These are phyloP conservation scores for Coemansia erecta DNA, from an alignment of 192 early-diverging fungal genomes.

Conservation along the genomic window DNA sequence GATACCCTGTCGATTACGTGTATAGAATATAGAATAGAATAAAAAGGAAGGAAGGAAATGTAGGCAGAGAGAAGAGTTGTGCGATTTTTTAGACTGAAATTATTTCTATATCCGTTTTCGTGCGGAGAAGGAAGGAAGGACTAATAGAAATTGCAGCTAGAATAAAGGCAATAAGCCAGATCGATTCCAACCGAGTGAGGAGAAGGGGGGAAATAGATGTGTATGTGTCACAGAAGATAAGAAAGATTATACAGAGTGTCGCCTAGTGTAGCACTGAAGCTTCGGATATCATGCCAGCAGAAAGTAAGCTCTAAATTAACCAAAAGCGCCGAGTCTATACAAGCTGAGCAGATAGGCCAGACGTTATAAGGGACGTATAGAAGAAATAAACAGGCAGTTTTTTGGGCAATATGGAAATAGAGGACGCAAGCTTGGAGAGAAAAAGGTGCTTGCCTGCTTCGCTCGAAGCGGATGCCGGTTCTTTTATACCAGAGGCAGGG, in stretches of 20 bases:
- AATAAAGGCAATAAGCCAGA: constrained; percentile 7
- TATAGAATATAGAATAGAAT: not conserved
- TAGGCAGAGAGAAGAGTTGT: not conserved
- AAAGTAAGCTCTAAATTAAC: too few species aligned
- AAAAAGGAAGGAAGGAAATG: not conserved
- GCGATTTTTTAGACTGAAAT: not conserved
- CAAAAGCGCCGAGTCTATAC: too few species aligned
- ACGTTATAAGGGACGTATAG: too few species aligned
- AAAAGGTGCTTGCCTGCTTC: too few species aligned
- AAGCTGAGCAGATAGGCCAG: too few species aligned
- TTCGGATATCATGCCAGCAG: too few species aligned
- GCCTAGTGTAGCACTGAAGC: too few species aligned
- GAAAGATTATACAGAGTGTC: not conserved
- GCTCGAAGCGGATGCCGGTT: too few species aligned
- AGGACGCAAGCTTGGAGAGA: too few species aligned
- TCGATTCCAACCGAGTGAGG: not conserved
- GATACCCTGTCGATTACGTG: not conserved
- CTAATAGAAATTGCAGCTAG: constrained; percentile 1
- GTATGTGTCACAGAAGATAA: not conserved
- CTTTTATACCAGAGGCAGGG: too few species aligned
- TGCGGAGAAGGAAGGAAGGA: constrained; percentile 4
- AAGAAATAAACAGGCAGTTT: too few species aligned
- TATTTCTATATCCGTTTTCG: constrained; percentile 3
- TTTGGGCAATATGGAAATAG: too few species aligned
- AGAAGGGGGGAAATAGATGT: not conserved